These are phyloP conservation scores for Melastoma candidum DNA, from an alignment of 441 rosid species.

Conservation along the genomic window DNA sequence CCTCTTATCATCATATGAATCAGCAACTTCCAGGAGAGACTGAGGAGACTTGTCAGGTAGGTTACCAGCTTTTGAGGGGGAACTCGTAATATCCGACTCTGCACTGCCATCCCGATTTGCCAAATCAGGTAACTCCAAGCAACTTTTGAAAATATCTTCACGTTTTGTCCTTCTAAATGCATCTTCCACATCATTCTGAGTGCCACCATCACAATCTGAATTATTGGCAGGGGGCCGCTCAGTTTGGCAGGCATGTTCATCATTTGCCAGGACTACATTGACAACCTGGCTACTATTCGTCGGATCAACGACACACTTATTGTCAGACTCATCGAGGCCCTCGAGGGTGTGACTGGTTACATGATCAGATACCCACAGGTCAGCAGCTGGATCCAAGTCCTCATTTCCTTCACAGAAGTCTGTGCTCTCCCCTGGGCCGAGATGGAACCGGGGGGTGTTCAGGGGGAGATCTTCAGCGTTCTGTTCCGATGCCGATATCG, in stretches of 20 bases:
- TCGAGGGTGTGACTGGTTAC: constrained; percentile 20
- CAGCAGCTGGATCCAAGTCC: constrained; percentile 46
- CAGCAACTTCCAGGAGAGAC: constrained; percentile 18
- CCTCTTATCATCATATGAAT: constrained; percentile 22
- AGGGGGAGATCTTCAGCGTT: constrained; percentile 44
- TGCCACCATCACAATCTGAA: constrained; percentile 17
- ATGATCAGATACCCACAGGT: constrained; percentile 39
- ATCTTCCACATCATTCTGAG: constrained; percentile 20
- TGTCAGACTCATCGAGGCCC: constrained; percentile 19
- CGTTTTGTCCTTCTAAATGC: constrained; percentile 21
- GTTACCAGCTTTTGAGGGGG: constrained; percentile 21
- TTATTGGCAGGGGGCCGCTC: constrained; percentile 13
- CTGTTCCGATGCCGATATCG: constrained; percentile 54
- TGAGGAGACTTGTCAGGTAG: constrained; percentile 16
- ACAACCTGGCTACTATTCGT: constrained; percentile 11
- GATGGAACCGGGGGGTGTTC: constrained; percentile 61
- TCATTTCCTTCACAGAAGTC: constrained; percentile 47
- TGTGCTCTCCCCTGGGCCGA: constrained; percentile 64
- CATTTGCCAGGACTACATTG: constrained; percentile 27
- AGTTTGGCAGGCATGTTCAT: constrained; percentile 22
- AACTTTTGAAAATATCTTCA: constrained; percentile 34
- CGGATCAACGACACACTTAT: constrained; percentile 13
- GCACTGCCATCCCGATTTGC: constrained; percentile 23
- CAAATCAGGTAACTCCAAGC: constrained; percentile 34
- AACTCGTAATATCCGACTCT: constrained; percentile 18